Evolutionary conservation across 2,329 filamentous ascomycete species (phyloP), one percentile per base, ranked within the genome.

Genomic region (Orbilia blumenaviensis): DNA sequence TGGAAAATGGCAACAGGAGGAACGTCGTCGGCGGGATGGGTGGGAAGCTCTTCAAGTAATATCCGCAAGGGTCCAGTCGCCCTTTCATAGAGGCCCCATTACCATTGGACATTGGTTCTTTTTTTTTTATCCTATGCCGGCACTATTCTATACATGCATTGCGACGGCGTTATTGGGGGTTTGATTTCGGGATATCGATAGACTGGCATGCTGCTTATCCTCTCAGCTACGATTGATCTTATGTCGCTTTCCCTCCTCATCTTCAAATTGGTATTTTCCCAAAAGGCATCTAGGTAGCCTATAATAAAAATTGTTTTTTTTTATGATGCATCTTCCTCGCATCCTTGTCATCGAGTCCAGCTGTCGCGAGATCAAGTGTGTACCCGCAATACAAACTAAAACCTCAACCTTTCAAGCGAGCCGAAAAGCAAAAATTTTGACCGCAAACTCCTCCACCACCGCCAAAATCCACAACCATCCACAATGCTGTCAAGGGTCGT

Each of bases 21-120:
- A 77, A 46, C 7, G 66, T 77, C 4, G 66, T 77, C 14, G 73
- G 73, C 6, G 73, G 66, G 32, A 77, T 77, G 73, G 73, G 73
- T 21, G 73, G 66, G 14, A 71, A 41, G 25, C 21, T 77, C 52
- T 77, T 77, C 54, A 77, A 76, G 18, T 76, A 58, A 69, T 16
- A 12, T 38, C 18, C 18, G 1, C 3, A 8, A 29, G 29, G 23
- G 48, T 14, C 48, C 32, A 5, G n/a, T n/a, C n/a, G n/a, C n/a
- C n/a, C n/a, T n/a, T n/a, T n/a, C n/a, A n/a, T n/a, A n/a, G n/a
- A n/a, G n/a, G n/a, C n/a, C n/a, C n/a, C n/a, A n/a, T n/a, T n/a
- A n/a, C n/a, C n/a, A n/a, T n/a, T n/a, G n/a, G n/a, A n/a, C n/a
- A n/a, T n/a, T n/a, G n/a, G n/a, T n/a, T n/a, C n/a, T n/a, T n/a